Conservation (phyloP, 2,329 filamentous ascomycete genomes). For the Fusarium xylarioides region DNA sequence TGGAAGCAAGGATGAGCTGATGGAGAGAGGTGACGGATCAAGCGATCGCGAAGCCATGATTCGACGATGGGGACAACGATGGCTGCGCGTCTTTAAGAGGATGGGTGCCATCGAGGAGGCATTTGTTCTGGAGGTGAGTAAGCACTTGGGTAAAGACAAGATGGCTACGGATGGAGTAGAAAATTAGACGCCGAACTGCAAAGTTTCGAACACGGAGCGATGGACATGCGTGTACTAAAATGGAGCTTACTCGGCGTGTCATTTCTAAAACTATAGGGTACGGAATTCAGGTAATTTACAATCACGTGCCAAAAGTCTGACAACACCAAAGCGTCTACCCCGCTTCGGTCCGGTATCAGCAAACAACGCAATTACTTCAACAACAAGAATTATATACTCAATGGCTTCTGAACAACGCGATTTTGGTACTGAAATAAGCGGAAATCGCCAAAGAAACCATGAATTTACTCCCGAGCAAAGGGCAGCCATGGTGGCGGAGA, state of each 20-base stretch:
- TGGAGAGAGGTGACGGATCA: slow-evolving; percentile 72
- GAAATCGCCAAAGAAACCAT: no score
- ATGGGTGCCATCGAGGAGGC: slow-evolving; percentile 88
- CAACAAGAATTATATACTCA: no score
- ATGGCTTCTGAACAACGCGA: no score
- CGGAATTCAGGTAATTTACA: not conserved
- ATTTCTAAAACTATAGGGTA: not conserved
- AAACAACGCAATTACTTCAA: no score
- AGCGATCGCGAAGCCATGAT: slow-evolving; percentile 71
- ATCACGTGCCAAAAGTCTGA: no score
- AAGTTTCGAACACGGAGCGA: slow-evolving; percentile 9
- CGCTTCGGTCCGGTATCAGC: no score
- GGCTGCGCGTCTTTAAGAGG: slow-evolving; percentile 85
- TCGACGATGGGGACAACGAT: slow-evolving; percentile 82
- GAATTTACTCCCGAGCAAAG: no score
- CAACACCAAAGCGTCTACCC: no score
- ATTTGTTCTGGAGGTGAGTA: slow-evolving; percentile 53
- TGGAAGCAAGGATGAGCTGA: slow-evolving; percentile 77
- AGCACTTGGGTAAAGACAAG: slow-evolving; percentile 36
- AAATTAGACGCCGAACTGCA: slow-evolving; percentile 30
- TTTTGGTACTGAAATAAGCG: no score
- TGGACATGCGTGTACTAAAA: slow-evolving; percentile 17
- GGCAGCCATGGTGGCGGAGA: no score
- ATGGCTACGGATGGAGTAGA: slow-evolving; percentile 31
- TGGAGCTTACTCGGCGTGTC: not conserved